Conservation (phyloP, 306 rosid species). For the Luffa acutangula region DNA sequence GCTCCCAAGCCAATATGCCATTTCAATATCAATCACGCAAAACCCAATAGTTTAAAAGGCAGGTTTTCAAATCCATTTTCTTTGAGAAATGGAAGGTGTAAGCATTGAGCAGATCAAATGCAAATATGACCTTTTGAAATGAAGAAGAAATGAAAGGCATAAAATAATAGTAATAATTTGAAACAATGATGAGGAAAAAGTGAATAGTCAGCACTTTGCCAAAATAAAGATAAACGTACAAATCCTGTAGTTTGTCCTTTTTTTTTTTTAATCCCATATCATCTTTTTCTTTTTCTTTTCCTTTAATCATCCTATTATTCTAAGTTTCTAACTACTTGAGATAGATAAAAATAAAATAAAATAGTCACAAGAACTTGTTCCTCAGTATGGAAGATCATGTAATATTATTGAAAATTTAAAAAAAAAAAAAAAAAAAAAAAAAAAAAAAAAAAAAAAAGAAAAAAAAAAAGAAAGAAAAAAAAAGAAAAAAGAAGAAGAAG, state of each 20-base stretch:
- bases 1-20: background rate
- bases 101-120: background rate
- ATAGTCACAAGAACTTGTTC: background rate
- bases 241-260: background rate
- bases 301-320: background rate
- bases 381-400: background rate
- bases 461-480: too few species aligned
- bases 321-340: background rate
- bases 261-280: background rate
- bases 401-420: too few species aligned
- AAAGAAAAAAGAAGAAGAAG: too few species aligned
- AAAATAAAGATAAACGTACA: background rate
- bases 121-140: background rate
- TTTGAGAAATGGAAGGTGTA: background rate
- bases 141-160: background rate
- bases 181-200: background rate
- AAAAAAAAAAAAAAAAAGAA: too few species aligned
- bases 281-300: background rate
- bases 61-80: background rate
- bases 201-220: background rate
- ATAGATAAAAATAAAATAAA: background rate
- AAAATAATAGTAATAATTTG: background rate
- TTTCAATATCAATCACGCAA: background rate
- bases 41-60: background rate
- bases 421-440: too few species aligned